Conservation (phyloP, 306 rosid genomes). For the Cucurbita pepo region DNA sequence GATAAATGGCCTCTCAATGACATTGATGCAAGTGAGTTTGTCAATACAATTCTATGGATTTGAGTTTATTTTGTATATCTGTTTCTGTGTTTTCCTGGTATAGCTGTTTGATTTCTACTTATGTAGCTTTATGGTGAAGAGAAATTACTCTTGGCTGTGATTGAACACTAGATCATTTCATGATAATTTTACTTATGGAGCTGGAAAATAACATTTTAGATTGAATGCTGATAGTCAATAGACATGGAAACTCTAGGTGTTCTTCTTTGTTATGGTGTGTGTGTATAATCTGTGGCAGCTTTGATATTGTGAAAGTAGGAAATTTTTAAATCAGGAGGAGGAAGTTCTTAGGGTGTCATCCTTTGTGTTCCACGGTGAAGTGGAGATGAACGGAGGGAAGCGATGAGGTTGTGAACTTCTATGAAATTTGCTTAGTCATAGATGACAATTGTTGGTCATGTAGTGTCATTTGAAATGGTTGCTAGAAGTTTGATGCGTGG, state of each 20-base stretch:
- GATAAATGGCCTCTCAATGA: slow-evolving; percentile 58
- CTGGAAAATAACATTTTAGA: background rate
- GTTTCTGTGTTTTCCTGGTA: background rate
- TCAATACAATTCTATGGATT: background rate
- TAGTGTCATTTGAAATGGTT: too few species aligned
- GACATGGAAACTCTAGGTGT: background rate
- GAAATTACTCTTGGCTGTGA: background rate
- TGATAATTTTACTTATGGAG: background rate
- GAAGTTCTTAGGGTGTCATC: background rate
- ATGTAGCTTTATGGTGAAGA: background rate
- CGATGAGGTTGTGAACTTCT: too few species aligned
- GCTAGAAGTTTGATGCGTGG: too few species aligned
- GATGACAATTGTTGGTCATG: too few species aligned
- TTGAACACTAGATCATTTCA: background rate
- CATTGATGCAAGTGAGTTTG: slow-evolving; percentile 38
- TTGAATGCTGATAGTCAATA: background rate
- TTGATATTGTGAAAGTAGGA: background rate
- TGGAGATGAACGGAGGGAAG: too few species aligned
- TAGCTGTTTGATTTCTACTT: background rate
- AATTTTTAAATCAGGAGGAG: background rate
- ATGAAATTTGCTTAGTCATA: too few species aligned
- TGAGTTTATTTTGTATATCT: background rate
- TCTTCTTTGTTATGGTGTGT: background rate
- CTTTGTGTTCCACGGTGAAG: background rate
- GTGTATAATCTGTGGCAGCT: background rate